phyloP scores from a whole-genome alignment of 2,329 filamentous ascomycete species.

The Cytospora chrysosperma region DNA sequence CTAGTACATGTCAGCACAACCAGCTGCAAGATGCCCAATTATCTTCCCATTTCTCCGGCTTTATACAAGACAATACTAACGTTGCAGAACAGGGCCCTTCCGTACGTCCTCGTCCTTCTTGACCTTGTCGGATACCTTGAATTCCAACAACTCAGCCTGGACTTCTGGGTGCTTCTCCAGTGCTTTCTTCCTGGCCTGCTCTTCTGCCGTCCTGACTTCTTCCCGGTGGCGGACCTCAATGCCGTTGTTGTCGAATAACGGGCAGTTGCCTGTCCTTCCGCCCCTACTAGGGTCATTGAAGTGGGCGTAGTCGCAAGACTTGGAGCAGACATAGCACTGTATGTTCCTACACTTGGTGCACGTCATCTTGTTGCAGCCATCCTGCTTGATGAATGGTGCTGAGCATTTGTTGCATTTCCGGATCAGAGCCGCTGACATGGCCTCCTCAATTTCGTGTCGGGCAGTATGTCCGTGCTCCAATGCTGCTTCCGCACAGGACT shows the following conservation, averaged over 20 bases:
- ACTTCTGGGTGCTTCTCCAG: slow-evolving; percentile 60
- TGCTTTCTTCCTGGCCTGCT: slow-evolving; percentile 54
- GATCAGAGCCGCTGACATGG: slow-evolving; percentile 77
- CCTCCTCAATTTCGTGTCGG: slow-evolving; percentile 74
- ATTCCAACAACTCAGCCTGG: slow-evolving; percentile 54
- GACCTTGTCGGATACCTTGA: slow-evolving; percentile 58
- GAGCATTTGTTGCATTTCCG: slow-evolving; percentile 67
- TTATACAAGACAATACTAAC: slow-evolving; percentile 11
- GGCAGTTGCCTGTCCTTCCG: slow-evolving; percentile 57
- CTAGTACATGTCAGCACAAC: not conserved
- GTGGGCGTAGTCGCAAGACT: slow-evolving; percentile 66
- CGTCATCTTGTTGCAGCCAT: slow-evolving; percentile 62
- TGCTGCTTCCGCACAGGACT: slow-evolving; percentile 66
- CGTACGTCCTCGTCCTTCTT: slow-evolving; percentile 41
- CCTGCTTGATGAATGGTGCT: slow-evolving; percentile 74
- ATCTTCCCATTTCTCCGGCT: not conserved
- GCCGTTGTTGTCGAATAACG: slow-evolving; percentile 60
- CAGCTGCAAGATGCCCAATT: not conserved
- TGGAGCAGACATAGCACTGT: slow-evolving; percentile 71
- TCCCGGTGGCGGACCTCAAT: slow-evolving; percentile 58
- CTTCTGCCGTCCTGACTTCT: slow-evolving; percentile 63
- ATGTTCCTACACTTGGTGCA: slow-evolving; percentile 61
- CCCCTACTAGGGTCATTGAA: slow-evolving; percentile 57
- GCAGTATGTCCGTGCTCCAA: slow-evolving; percentile 58
- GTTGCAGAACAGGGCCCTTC: slow-evolving; percentile 8